Base-by-base conservation (phyloP, 768 basidiomycete genomes). In the Cystobasidium ongulense region DNA sequence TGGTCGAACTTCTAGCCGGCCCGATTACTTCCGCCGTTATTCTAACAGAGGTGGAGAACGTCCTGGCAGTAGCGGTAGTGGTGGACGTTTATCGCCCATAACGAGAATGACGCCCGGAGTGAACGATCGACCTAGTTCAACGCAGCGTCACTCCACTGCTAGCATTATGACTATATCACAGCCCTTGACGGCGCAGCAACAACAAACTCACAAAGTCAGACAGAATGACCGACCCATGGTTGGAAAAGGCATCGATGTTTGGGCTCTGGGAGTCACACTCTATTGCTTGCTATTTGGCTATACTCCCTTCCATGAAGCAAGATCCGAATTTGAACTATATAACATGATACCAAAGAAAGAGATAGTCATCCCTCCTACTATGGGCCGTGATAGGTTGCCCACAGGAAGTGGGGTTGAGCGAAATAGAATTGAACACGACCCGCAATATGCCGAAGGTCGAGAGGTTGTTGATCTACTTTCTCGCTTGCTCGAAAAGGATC, bases 241-340 rank as follows among this genome's bases (percentile, higher is more conserved):
- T 21, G 77, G 78, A 27, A 92, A 93, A 80, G 88, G 92, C 1
- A 95, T 98, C 80, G 96, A 99, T 79, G 87, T 99, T 38, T 99
- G 96, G 96, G 95, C 96, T 0, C 85, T 99, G 1, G 96, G 96
- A 27, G 90, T 97, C 35, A 99, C 96, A 1, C 84, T 97, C 3
- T 98, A 92, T 82, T 95, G 93, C 80, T 86, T 98, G 57, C 85
- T 98, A 1, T 97, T 95, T 76, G 96, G 92, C 11, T 84, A 83
- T 71, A 86, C 89, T 0, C 95, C 95, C 0, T 98, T 93, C 81
- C 82, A 83, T 35, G 85, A 53, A 74, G 82, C 64, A 71, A 78
- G 77, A 33, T 86, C 84, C 53, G 90, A 93, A 81, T 96, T 86
- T 80, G 85, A 85, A 68, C 82, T 96, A 64, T 95, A 93, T 81